A percentile compares a stretch with the other conserved stretches of the same genome.
Conservation (phyloP, 2,329 filamentous ascomycete genomes). For the Colletotrichum endophyticum region DNA sequence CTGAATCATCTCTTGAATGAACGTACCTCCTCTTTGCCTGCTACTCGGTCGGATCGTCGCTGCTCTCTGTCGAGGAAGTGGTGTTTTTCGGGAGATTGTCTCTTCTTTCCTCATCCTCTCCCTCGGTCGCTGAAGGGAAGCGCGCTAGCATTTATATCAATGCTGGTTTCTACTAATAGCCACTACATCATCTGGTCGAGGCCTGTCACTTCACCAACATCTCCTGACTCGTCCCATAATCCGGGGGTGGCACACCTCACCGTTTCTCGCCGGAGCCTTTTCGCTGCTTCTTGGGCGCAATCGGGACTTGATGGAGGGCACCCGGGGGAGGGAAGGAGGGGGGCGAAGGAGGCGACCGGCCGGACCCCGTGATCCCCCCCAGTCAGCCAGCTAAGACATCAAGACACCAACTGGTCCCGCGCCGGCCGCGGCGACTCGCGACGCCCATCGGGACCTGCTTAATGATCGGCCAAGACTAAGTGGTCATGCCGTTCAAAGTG, state of each 20-base stretch:
- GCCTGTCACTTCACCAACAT: conserved; percentile 12
- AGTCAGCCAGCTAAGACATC: conserved; percentile 17
- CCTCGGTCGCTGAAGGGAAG: background rate
- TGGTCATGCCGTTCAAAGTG: conserved; percentile 16
- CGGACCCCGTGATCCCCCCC: conserved; percentile 15
- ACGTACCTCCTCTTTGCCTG: conserved; percentile 13
- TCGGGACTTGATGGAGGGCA: conserved; percentile 10
- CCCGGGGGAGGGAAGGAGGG: background rate
- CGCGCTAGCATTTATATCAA: conserved; percentile 20
- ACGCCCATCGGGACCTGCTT: conserved; percentile 21
- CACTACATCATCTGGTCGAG: conserved; percentile 12
- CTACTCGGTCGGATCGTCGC: background rate
- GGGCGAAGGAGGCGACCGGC: conserved; percentile 1
- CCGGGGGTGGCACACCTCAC: background rate
- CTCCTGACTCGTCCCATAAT: conserved; percentile 21
- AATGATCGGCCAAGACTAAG: conserved; percentile 5
- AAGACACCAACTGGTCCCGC: conserved; percentile 6
- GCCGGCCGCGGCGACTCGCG: conserved; percentile 10
- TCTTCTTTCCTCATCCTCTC: background rate
- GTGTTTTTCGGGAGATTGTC: background rate
- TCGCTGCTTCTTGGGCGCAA: background rate
- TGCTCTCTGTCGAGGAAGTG: background rate
- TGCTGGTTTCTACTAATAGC: background rate
- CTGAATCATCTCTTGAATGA: background rate
- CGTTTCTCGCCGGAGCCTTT: background rate